Evolutionary conservation across 257 asterid species (phyloP), one percentile per base, ranked within the genome.

Genomic region (Solanum appendiculatum): DNA sequence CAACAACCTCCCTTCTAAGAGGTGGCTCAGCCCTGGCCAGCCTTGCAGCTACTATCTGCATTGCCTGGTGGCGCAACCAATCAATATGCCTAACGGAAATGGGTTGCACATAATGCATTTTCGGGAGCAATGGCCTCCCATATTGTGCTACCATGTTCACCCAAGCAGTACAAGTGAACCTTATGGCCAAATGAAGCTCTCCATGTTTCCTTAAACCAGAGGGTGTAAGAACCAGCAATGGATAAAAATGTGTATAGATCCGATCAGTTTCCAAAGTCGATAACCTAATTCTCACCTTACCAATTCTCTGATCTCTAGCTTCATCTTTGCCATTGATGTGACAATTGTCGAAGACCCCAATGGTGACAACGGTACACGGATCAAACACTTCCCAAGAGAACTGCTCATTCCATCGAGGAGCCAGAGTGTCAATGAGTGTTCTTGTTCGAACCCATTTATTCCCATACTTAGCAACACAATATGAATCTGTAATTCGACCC

Each of bases 401-500:
- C 94, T 97, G 99, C 92, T 97, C 99, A 42, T 97, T 97, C 98
- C 97, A 97, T 16, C 93, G 90, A 40, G 99, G 99, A 60, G 91
- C 90, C 83, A 94, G 90, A 7, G 94, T 92, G 91, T 95, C 92
- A 8, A 95, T 92, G 37, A 95, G 95, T 2, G 99, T 97, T 83
- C 99, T 91, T 13, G 99, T 97, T 36, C 99, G 94, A 60, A 94
- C 92, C 99, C 99, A 97, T 86, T 97, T 97, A 94, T 92, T 95
- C n/a, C 99, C 99, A 46, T 97, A 97, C 89, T 95, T 97, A 0
- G 98, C 99, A 63, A 97, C 97, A 44, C 99, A 97, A 68, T 97
- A 97, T 9, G 99, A 94, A 86, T 97, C 99, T 0, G 99, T 95
- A 7, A 89, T 84, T 51, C 91, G 92, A 3, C 99, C 99, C 5